A percentile compares a stretch with the other conserved stretches of the same genome.
These are phyloP conservation scores for Tolypocladium paradoxum DNA, from an alignment of 2,329 filamentous ascomycete genomes.

Conservation along the genomic window DNA sequence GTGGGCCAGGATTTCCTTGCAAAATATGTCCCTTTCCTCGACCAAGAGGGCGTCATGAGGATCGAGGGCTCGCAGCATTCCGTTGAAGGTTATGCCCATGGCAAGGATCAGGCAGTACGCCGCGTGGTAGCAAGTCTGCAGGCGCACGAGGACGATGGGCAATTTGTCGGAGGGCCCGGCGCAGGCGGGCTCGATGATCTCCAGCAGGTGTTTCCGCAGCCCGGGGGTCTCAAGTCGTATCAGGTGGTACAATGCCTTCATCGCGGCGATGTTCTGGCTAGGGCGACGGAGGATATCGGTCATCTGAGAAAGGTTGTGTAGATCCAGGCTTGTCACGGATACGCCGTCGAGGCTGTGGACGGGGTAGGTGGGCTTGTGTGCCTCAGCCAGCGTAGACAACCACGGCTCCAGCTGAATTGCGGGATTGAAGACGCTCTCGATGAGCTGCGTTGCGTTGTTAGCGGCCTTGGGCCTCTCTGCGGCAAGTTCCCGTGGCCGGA, in stretches of 20 bases:
- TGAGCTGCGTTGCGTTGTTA: conserved; percentile 10
- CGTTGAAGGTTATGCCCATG: conserved; percentile 13
- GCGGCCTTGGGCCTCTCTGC: not conserved
- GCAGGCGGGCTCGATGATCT: not conserved
- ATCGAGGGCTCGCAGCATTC: conserved; percentile 11
- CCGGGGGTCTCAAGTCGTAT: conserved; percentile 7
- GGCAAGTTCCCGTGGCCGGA: not conserved
- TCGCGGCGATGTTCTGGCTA: conserved; percentile 6
- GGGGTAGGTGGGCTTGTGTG: not conserved
- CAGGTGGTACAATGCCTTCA: conserved; percentile 8
- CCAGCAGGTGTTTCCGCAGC: conserved; percentile 1
- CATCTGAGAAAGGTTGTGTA: conserved; percentile 8
- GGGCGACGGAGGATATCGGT: conserved; percentile 11
- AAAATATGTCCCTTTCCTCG: conserved; percentile 8
- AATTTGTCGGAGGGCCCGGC: not conserved
- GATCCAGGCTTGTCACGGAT: conserved; percentile 3
- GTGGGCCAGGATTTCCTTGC: conserved; percentile 13
- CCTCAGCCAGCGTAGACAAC: conserved; percentile 5
- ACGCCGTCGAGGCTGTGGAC: not conserved
- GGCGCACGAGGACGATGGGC: conserved; percentile 1
- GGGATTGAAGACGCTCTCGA: conserved; percentile 20
- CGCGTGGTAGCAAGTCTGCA: conserved; percentile 4
- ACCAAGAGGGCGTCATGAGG: conserved; percentile 4
- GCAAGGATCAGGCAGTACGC: conserved; percentile 10
- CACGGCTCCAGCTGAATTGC: conserved; percentile 13